Percentiles rank a stretch among this genome's conserved stretches.
phyloP scores from a whole-genome alignment of 2,329 filamentous ascomycete species.

The Emergomyces pasteurianus region DNA sequence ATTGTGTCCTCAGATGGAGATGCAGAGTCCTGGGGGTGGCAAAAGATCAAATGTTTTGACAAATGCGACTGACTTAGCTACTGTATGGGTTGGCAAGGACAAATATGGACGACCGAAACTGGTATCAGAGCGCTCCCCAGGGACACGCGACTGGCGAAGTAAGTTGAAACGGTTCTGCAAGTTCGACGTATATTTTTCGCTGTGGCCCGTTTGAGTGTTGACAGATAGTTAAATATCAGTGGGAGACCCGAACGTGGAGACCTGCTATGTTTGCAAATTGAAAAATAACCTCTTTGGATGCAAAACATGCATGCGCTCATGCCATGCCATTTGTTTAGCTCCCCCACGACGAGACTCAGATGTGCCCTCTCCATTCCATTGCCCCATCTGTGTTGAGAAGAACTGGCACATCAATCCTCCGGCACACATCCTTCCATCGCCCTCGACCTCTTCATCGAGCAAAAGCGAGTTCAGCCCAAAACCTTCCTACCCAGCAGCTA shows the following conservation, averaged over 20 bases:
- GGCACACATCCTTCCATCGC: background rate
- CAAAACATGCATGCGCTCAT: slow-evolving; percentile 1
- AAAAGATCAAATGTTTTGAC: background rate
- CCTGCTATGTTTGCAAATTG: background rate
- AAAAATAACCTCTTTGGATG: background rate
- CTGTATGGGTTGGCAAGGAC: background rate
- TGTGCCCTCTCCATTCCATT: background rate
- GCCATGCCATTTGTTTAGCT: background rate
- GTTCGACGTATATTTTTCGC: background rate
- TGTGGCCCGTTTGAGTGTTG: background rate
- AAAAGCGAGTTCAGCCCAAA: background rate
- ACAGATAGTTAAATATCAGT: background rate
- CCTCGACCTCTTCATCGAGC: background rate
- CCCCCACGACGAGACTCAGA: background rate
- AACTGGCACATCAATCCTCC: background rate
- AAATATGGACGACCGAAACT: background rate
- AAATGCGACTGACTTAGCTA: background rate
- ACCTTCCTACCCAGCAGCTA: background rate
- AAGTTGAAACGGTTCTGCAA: background rate
- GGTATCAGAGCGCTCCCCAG: background rate
- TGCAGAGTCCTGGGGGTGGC: background rate
- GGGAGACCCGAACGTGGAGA: background rate
- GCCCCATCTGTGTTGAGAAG: background rate
- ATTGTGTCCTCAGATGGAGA: background rate
- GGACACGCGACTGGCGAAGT: background rate